Percentiles rank a stretch among this genome's conserved stretches.
Conservation (phyloP, 257 asterid species). For the Solanum sitiens region DNA sequence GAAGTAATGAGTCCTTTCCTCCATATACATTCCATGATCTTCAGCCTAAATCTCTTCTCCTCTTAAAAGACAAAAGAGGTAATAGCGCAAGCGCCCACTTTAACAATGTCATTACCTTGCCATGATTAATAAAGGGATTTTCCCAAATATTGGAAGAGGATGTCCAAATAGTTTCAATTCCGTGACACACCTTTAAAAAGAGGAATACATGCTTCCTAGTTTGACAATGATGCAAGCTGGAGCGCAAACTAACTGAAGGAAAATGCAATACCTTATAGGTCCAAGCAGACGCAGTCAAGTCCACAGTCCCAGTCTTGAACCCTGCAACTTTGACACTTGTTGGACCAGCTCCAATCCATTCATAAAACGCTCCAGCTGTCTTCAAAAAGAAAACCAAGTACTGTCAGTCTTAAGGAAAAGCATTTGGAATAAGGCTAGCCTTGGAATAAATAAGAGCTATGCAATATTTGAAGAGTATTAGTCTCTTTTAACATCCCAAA, state of each 20-base stretch:
- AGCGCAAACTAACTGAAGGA: not conserved
- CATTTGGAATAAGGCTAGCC: too few relatives aligned
- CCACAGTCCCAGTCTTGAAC: conserved; percentile 46
- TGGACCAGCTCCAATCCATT: conserved; percentile 87
- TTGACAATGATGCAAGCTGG: not conserved
- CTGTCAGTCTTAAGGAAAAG: not conserved
- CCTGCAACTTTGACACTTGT: conserved; percentile 61
- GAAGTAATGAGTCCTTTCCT: not conserved
- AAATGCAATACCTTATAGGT: conserved; percentile 48
- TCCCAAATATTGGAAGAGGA: not conserved
- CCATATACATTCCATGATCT: not conserved
- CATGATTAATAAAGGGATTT: not conserved
- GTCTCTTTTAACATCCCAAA: not conserved
- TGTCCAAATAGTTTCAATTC: not conserved
- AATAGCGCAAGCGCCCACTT: not conserved
- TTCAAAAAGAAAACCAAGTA: conserved; percentile 10
- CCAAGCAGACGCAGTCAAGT: conserved; percentile 64
- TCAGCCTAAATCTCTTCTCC: not conserved
- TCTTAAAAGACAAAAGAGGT: not conserved
- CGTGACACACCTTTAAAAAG: not conserved
- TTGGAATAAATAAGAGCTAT: not conserved
- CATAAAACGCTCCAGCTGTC: conserved; percentile 89
- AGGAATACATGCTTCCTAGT: not conserved
- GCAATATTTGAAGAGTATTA: not conserved
- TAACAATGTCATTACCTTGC: not conserved